Evolutionary conservation across 352 stramenopile species (phyloP), one percentile per base, ranked within the genome.

Genomic region (Phytophthora fragariae): DNA sequence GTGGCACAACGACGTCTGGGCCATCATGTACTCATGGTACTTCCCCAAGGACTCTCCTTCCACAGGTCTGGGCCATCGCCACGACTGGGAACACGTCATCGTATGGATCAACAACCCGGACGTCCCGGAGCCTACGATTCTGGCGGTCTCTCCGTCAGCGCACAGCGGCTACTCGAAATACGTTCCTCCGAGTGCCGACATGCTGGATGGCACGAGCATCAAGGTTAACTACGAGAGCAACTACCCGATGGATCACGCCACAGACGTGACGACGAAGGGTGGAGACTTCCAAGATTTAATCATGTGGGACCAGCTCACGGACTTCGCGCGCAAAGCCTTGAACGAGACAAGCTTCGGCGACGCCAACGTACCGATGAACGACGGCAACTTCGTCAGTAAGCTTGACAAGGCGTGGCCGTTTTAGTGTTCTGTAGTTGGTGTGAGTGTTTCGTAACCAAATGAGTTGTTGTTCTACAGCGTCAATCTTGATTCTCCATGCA

Each of bases 41-140:
- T 73, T 81, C 62, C 70, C 74, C n/a, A 81, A 81, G 63, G 74
- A 81, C 65, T 72, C 62, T 37, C 70, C 70, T 21, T 65, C 61
- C 24, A 62, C 68, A 2, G 53, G 57, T 9, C 49, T 81, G 7
- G 77, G 73, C 3, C 74, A 84, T 59, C 77, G 77, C 56, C 78
- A 82, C 60, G 74, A 85, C 58, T 85, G 74, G 74, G 78, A 82
- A 27, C 24, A 27, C 24, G 24, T 27, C 24, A 27, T 27, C 24
- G 24, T 27, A 27, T 27, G 24, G 24, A 75, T 82, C 60, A 62
- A 72, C 49, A 74, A 75, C 47, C 60, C 61, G 1, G 61, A 56
- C 17, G 29, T 31, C 1, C 41, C 49, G 50, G 65, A 64, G 19
- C 58, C 67, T 11, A 69, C 11, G 39, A 68, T 73, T 39, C 10